Evolutionary conservation across 768 basidiomycete species (phyloP).

Genomic region (Macrocybe gigantea): DNA sequence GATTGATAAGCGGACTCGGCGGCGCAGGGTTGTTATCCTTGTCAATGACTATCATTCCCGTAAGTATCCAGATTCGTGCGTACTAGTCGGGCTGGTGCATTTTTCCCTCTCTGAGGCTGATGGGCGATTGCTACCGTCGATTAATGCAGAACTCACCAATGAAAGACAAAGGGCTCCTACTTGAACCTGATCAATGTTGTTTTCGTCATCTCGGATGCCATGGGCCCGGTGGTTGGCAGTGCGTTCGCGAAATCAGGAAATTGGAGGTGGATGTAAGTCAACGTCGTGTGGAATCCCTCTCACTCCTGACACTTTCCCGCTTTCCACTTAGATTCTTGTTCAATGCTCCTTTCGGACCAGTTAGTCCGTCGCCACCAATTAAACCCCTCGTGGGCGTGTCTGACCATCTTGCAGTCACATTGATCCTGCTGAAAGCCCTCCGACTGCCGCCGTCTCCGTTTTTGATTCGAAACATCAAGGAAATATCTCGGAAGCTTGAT

Average conservation of each 20-base stretch:
- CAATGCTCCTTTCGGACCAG: slow-evolving; percentile 17
- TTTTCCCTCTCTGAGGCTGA: neutral
- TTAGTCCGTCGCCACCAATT: slow-evolving; percentile 11
- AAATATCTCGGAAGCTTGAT: slow-evolving; percentile 12
- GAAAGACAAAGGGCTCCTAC: slow-evolving; percentile 21
- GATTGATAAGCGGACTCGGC: slow-evolving; percentile 19
- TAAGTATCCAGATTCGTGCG: slow-evolving; percentile 4
- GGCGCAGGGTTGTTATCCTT: slow-evolving; percentile 18
- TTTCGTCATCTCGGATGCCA: slow-evolving; percentile 18
- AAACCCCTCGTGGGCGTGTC: neutral
- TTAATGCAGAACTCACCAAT: slow-evolving; percentile 15
- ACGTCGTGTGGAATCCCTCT: neutral
- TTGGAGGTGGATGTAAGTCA: slow-evolving; percentile 22
- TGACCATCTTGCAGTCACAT: slow-evolving; percentile 11
- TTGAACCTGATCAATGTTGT: slow-evolving; percentile 19
- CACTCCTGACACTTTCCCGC: neutral
- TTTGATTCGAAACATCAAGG: slow-evolving; percentile 5
- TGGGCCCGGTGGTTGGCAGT: slow-evolving; percentile 19
- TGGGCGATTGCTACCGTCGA: too few species aligned
- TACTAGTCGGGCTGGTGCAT: neutral
- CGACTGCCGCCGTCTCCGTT: slow-evolving; percentile 11
- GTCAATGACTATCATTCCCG: slow-evolving; percentile 16
- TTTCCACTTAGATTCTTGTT: slow-evolving; percentile 14
- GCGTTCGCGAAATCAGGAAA: slow-evolving; percentile 18
- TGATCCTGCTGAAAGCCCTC: slow-evolving; percentile 13